A percentile compares a stretch with the other conserved stretches of the same genome.
These are phyloP conservation scores for Cladophialophora yegresii DNA, from an alignment of 2,329 filamentous ascomycete genomes.

Conservation along the genomic window DNA sequence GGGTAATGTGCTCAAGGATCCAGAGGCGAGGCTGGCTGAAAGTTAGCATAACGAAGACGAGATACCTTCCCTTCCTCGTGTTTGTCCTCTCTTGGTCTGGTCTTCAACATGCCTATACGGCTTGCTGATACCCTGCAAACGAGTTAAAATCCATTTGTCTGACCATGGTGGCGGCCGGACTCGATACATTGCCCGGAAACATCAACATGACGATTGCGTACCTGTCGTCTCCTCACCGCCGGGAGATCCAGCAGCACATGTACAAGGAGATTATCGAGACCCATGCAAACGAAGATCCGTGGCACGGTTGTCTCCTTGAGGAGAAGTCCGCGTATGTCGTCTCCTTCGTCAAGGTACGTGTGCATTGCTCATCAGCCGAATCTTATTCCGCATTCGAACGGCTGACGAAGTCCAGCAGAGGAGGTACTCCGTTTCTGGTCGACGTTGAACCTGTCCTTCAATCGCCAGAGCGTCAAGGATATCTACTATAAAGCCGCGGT, in stretches of 20 bases:
- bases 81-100: background rate
- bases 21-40: slow-evolving; percentile 67
- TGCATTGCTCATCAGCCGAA: background rate
- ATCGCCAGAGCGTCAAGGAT: slow-evolving; percentile 15
- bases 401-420: slow-evolving; percentile 4
- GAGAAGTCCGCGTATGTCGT: slow-evolving; percentile 75
- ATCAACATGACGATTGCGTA: slow-evolving; percentile 77
- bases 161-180: slow-evolving; percentile 76
- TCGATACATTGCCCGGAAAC: slow-evolving; percentile 78
- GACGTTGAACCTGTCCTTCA: slow-evolving; percentile 68
- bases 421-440: slow-evolving; percentile 76
- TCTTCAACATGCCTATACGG: background rate
- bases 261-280: slow-evolving; percentile 68
- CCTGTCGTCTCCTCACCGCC: slow-evolving; percentile 65
- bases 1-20: slow-evolving; percentile 69
- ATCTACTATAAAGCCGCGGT: slow-evolving; percentile 16
- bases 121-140: slow-evolving; percentile 47
- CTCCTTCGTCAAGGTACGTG: slow-evolving; percentile 63
- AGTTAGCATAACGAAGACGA: slow-evolving; percentile 45
- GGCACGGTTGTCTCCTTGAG: slow-evolving; percentile 69
- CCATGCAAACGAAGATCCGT: slow-evolving; percentile 71
- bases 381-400: background rate
- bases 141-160: slow-evolving; percentile 78
- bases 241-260: slow-evolving; percentile 68
- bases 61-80: no score